Conservation (phyloP, 2,329 filamentous ascomycete species). For the Teratosphaeria nubilosa region DNA sequence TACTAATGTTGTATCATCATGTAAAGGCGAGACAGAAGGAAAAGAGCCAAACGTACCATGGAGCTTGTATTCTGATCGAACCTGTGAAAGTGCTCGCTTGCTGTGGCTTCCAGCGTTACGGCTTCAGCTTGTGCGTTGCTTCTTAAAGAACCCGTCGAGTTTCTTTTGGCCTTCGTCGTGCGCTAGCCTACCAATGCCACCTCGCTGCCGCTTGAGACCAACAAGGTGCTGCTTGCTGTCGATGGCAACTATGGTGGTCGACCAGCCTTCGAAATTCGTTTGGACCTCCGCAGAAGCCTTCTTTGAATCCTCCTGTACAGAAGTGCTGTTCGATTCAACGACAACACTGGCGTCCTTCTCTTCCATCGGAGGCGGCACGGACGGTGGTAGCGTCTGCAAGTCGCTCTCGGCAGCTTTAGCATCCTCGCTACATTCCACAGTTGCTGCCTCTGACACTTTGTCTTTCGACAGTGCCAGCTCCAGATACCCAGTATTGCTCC, state of each 20-base stretch:
- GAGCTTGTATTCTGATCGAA: not conserved
- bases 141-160: constrained; percentile 67
- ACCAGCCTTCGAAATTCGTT: constrained; percentile 29
- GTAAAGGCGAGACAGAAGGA: not conserved
- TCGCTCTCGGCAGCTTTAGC: not conserved
- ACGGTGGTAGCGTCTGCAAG: not conserved
- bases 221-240: constrained; percentile 64
- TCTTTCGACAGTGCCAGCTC: constrained; percentile 25
- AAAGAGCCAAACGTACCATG: not conserved
- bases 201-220: constrained; percentile 66
- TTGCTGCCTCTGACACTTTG: not conserved
- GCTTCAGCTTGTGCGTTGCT: constrained; percentile 15
- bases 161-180: constrained; percentile 68
- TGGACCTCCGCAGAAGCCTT: not conserved
- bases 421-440: not conserved
- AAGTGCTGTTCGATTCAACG: not conserved
- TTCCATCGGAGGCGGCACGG: not conserved
- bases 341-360: not conserved
- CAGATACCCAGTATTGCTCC: constrained; percentile 58
- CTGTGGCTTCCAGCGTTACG: not conserved
- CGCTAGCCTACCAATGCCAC: constrained; percentile 68
- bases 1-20: constrained; percentile 21
- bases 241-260: constrained; percentile 47
- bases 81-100: not conserved
- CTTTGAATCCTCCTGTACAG: not conserved